Evolutionary conservation across 2,329 filamentous ascomycete genomes (phyloP).

Genomic region (Colletotrichum destructivum): DNA sequence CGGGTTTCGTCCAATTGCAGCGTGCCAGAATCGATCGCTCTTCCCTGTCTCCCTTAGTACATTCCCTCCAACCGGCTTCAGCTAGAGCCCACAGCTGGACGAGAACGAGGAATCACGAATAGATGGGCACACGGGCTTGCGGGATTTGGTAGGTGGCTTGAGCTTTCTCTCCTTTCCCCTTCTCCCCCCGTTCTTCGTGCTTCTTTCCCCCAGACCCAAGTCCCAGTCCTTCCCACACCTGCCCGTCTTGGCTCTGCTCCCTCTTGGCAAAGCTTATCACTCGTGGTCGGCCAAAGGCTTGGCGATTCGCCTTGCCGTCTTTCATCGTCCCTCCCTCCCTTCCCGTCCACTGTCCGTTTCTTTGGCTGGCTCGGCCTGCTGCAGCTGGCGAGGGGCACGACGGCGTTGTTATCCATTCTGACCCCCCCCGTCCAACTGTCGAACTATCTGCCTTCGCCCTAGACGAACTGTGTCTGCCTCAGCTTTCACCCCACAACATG

Average conservation of each 20-base stretch:
- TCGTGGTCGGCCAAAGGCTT: constrained; percentile 46
- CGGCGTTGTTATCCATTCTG: not conserved
- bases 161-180: constrained; percentile 11
- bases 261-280: constrained; percentile 56
- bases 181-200: constrained; percentile 5
- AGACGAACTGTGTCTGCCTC: constrained; percentile 25
- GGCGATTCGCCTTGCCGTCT: constrained; percentile 27
- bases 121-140: not conserved
- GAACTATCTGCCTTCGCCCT: constrained; percentile 1
- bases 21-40: not conserved
- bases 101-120: too few relatives aligned
- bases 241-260: constrained; percentile 44
- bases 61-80: too few relatives aligned
- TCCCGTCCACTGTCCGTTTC: constrained; percentile 11
- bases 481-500: not conserved
- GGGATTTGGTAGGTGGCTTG: constrained; percentile 15
- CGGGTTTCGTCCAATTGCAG: not conserved
- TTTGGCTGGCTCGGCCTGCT: constrained; percentile 18
- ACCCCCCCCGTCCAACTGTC: constrained; percentile 12
- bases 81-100: too few relatives aligned
- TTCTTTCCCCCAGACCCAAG: constrained; percentile 19
- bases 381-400: constrained; percentile 1
- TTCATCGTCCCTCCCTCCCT: constrained; percentile 13
- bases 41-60: constrained; percentile 4
- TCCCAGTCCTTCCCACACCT: constrained; percentile 42